Evolutionary conservation across 2,329 filamentous ascomycete genomes (phyloP), one percentile per base, ranked within the genome.

Genomic region (Diaporthe longicolla): DNA sequence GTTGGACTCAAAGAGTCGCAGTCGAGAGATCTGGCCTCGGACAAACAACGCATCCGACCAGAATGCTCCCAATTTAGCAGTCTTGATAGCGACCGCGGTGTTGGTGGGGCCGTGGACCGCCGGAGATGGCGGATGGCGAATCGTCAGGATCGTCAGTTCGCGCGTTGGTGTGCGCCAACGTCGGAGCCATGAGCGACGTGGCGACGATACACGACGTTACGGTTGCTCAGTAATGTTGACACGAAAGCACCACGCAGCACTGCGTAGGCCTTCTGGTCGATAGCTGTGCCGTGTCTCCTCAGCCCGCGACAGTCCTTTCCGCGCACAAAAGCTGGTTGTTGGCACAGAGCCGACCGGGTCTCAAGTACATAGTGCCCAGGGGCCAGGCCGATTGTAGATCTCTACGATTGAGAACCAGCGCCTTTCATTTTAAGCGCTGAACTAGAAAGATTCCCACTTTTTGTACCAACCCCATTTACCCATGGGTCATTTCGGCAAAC

Each of bases 91-190:
- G 29, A 35, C 32, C n/a, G 32, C 11, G 48, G 32, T n/a, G 48
- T 26, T 40, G 32, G 63, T 68, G 63, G 63, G 63, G 63, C 48
- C 63, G 48, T 68, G 63, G 63, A 68, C 63, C 48, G n/a, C 29
- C 63, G 63, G 45, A 68, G 32, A 66, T 54, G n/a, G 63, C 63
- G 32, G 63, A 68, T 54, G 48, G 48, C 32, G 63, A 21, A 40
- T 68, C 63, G 26, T 54, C n/a, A 54, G 48, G 63, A 68, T 68
- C 63, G 63, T 54, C 15, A 54, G n/a, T 52, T 11, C 24, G n/a
- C 19, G 29, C 52, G 48, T 54, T 32, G n/a, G 32, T n/a, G n/a
- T 50, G 63, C 32, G 21, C 32, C 48, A 54, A 26, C 63, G n/a
- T 13, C 29, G 32, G 29, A 29, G 26, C 15, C n/a, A 19, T 24